These are phyloP conservation scores for Ambrosia artemisiifolia DNA, from an alignment of 129 eudicot species.

Conservation along the genomic window DNA sequence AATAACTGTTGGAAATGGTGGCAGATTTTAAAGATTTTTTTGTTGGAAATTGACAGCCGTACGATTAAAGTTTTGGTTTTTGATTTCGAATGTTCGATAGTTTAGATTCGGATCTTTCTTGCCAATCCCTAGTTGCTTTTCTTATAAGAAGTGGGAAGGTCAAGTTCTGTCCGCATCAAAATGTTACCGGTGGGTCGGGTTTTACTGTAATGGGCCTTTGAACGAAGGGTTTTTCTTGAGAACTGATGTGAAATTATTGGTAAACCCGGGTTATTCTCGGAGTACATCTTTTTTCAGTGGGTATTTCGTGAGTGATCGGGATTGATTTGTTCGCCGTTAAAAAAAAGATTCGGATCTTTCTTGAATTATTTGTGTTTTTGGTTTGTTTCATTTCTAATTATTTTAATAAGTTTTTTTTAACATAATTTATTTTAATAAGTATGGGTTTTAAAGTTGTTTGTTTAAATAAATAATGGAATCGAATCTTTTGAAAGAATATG, in stretches of 20 bases:
- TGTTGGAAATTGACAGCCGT: conserved; percentile 35
- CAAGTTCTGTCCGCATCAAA: no score
- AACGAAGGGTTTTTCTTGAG: no score
- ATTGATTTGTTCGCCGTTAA: no score
- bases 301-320: no score
- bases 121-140: no score
- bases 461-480: conserved; percentile 8
- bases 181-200: no score
- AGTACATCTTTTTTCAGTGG: no score
- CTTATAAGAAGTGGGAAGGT: no score
- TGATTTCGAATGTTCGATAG: conserved; percentile 46
- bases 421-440: background rate
- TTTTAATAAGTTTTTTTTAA: no score
- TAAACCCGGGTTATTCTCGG: no score
- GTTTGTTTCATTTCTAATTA: background rate
- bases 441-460: background rate
- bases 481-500: conserved; percentile 21
- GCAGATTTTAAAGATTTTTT: background rate
- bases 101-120: conserved; percentile 60
- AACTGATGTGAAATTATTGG: no score
- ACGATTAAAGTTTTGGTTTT: conserved; percentile 17
- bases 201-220: no score
- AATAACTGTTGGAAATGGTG: background rate
- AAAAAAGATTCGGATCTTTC: conserved; percentile 56
- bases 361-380: background rate